Evolutionary conservation across 768 basidiomycete species (phyloP).

Genomic region (Serendipita sp.): DNA sequence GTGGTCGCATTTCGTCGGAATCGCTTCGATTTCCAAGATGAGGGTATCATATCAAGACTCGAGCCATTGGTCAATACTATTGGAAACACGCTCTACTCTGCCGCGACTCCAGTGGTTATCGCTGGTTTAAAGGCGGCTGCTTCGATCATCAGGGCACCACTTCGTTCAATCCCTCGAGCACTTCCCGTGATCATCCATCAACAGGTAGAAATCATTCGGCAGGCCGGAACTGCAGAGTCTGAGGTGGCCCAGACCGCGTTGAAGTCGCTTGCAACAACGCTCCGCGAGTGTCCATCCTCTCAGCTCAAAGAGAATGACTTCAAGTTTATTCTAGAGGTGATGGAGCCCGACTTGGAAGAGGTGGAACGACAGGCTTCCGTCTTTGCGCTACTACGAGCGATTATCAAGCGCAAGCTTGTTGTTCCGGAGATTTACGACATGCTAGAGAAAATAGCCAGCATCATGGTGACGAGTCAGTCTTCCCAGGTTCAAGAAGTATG

Average conservation of each 20-base stretch:
- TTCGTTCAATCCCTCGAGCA: constrained; percentile 57
- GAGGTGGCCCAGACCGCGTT: constrained; percentile 81
- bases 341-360: constrained; percentile 84
- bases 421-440: constrained; percentile 94
- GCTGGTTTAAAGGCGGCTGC: constrained; percentile 68
- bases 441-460: constrained; percentile 83
- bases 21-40: constrained; percentile 71
- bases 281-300: constrained; percentile 76
- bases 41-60: constrained; percentile 59
- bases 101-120: constrained; percentile 53
- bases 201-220: constrained; percentile 66
- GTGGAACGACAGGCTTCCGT: constrained; percentile 68
- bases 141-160: constrained; percentile 67
- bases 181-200: constrained; percentile 74
- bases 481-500: constrained; percentile 82
- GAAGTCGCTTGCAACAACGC: constrained; percentile 66
- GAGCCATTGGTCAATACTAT: constrained; percentile 76
- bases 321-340: constrained; percentile 67
- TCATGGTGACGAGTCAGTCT: constrained; percentile 90
- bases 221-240: constrained; percentile 73
- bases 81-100: constrained; percentile 85
- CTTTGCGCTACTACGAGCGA: constrained; percentile 78
- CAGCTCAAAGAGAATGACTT: constrained; percentile 83
- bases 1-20: constrained; percentile 73
- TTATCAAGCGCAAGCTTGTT: constrained; percentile 80